Evolutionary conservation across 2,329 filamentous ascomycete genomes (phyloP).

Genomic region (Rhynchosporium secalis): DNA sequence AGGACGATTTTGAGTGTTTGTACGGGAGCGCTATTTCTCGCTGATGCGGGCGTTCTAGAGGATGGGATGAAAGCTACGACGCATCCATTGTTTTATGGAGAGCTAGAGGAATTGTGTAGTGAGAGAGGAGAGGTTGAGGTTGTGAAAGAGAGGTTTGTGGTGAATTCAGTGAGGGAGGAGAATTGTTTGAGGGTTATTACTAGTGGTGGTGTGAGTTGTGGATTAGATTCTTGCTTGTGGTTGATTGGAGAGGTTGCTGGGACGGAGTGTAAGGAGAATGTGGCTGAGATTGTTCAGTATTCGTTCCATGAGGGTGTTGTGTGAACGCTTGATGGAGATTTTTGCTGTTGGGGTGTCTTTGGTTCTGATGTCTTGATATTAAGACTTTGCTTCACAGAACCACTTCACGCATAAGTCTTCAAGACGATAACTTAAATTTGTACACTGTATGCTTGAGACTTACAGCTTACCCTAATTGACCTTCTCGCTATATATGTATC

Average conservation of each 20-base stretch:
- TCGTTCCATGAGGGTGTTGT: slow-evolving; percentile 70
- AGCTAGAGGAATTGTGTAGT: slow-evolving; percentile 45
- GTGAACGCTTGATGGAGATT: slow-evolving; percentile 14
- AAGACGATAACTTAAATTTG: too few relatives aligned
- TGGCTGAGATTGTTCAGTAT: slow-evolving; percentile 73
- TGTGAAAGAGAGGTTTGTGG: slow-evolving; percentile 26
- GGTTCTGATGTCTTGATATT: too few relatives aligned
- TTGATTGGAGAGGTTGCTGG: slow-evolving; percentile 77
- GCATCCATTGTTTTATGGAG: slow-evolving; percentile 74
- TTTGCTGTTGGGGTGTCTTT: not conserved
- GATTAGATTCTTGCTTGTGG: slow-evolving; percentile 79
- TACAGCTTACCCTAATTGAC: too few relatives aligned
- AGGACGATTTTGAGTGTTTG: slow-evolving; percentile 76
- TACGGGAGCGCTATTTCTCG: slow-evolving; percentile 74
- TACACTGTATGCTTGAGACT: too few relatives aligned
- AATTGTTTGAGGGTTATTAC: slow-evolving; percentile 68
- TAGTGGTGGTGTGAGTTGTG: slow-evolving; percentile 72
- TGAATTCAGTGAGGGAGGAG: slow-evolving; percentile 22
- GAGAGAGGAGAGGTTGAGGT: slow-evolving; percentile 17
- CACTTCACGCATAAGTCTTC: too few relatives aligned
- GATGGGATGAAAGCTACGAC: slow-evolving; percentile 67
- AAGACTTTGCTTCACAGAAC: too few relatives aligned
- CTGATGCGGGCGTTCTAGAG: slow-evolving; percentile 74
- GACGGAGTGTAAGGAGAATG: slow-evolving; percentile 70
- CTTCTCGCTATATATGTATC: too few relatives aligned